Conservation (phyloP, 257 asterid species). For the Jacaranda copaia region DNA sequence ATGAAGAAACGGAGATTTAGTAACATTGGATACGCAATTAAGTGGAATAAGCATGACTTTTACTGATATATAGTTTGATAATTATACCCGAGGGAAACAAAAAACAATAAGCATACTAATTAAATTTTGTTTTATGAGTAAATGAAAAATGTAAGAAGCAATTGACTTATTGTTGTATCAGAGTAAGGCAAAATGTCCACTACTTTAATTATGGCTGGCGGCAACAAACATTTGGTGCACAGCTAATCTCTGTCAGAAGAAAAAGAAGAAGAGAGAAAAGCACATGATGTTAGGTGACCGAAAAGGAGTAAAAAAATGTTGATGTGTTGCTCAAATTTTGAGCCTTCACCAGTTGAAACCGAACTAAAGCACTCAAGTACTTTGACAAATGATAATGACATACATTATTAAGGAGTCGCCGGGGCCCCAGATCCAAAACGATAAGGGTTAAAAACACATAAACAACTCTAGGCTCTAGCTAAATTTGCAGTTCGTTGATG, state of each 20-base stretch:
- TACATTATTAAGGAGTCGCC: background rate
- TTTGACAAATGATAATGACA: background rate
- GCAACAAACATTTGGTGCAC: slow-evolving; percentile 26
- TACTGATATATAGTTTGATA: too few species aligned
- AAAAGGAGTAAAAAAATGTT: slow-evolving; percentile 14
- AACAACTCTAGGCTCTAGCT: too few species aligned
- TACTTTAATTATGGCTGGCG: background rate
- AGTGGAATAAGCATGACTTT: too few species aligned
- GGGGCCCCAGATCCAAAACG: background rate
- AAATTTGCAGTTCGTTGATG: background rate
- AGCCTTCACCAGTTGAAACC: slow-evolving; percentile 5
- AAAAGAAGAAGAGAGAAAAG: slow-evolving; percentile 9
- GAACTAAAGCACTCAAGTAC: background rate
- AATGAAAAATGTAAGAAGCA: background rate
- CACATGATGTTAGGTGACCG: slow-evolving; percentile 24
- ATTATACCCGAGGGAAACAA: too few species aligned
- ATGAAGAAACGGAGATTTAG: too few species aligned
- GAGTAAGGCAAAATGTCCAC: background rate
- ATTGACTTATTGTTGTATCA: background rate
- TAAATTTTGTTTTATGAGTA: background rate
- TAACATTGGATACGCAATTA: too few species aligned
- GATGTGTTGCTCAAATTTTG: background rate
- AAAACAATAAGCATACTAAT: too few species aligned
- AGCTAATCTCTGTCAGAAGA: background rate
- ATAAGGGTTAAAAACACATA: too few species aligned